phyloP scores from a whole-genome alignment of 1,139 yeast genomes.

The Saccharomyces hybrid region DNA sequence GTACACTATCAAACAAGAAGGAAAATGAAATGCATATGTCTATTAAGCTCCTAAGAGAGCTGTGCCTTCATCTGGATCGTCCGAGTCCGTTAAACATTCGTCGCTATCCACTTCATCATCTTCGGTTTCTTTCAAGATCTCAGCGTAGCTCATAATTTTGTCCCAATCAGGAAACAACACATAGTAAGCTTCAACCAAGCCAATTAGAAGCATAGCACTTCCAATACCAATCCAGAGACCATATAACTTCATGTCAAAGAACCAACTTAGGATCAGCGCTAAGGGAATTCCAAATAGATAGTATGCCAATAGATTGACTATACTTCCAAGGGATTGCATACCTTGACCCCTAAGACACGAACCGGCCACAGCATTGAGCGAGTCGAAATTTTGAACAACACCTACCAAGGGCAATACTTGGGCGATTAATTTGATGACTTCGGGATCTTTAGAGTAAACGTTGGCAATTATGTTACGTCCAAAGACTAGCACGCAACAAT shows the following conservation, averaged over 20 bases:
- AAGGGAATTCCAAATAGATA: constrained; percentile 66
- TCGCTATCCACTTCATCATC: constrained; percentile 28
- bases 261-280: constrained; percentile 56
- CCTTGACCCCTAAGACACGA: constrained; percentile 87
- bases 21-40: not conserved
- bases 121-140: constrained; percentile 34
- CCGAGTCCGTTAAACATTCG: constrained; percentile 20
- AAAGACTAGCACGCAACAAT: constrained; percentile 46
- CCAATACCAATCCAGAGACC: constrained; percentile 93
- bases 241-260: constrained; percentile 42
- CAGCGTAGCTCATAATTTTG: constrained; percentile 40
- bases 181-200: constrained; percentile 48
- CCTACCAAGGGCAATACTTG: constrained; percentile 68
- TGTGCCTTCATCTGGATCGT: constrained; percentile 19
- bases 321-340: constrained; percentile 74
- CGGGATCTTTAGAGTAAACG: constrained; percentile 62
- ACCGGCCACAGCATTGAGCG: constrained; percentile 75
- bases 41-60: constrained; percentile 8
- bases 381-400: constrained; percentile 67
- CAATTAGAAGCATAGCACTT: constrained; percentile 64
- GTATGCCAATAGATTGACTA: constrained; percentile 67
- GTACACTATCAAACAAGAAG: not conserved
- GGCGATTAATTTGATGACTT: constrained; percentile 46
- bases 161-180: constrained; percentile 52
- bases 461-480: constrained; percentile 53